Evolutionary conservation across 768 basidiomycete species (phyloP).

Genomic region (Amanita brunnescens): DNA sequence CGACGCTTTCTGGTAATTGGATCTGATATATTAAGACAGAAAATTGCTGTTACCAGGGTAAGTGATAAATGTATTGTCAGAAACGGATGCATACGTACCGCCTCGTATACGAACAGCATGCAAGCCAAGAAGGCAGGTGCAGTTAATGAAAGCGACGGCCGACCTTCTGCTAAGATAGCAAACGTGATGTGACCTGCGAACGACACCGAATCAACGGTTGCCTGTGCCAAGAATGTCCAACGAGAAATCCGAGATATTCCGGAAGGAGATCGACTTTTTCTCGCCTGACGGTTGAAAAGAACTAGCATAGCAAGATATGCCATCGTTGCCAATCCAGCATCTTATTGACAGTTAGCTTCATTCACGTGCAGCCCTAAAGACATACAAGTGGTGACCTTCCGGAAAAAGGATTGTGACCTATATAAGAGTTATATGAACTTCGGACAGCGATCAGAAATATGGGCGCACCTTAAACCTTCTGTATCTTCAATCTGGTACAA

Average conservation of each 20-base stretch:
- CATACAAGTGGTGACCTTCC: slow-evolving; percentile 62
- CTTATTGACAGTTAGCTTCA: slow-evolving; percentile 27
- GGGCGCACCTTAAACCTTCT: slow-evolving; percentile 56
- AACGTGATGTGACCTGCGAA: slow-evolving; percentile 88
- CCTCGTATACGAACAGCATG: slow-evolving; percentile 72
- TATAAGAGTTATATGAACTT: slow-evolving; percentile 1
- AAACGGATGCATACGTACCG: slow-evolving; percentile 39
- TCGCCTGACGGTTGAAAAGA: slow-evolving; percentile 67
- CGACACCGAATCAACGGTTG: slow-evolving; percentile 71
- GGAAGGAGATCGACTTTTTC: slow-evolving; percentile 68
- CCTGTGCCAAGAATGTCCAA: slow-evolving; percentile 77
- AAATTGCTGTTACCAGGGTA: slow-evolving; percentile 55
- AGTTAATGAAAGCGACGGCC: slow-evolving; percentile 71
- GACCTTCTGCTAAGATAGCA: slow-evolving; percentile 76
- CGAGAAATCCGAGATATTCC: slow-evolving; percentile 72
- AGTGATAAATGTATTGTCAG: neutral
- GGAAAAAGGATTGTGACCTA: slow-evolving; percentile 59
- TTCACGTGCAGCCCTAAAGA: slow-evolving; percentile 4
- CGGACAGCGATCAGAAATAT: neutral
- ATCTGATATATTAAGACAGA: slow-evolving; percentile 72
- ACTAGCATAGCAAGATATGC: slow-evolving; percentile 58
- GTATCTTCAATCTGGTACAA: slow-evolving; percentile 58
- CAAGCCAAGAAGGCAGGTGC: slow-evolving; percentile 82
- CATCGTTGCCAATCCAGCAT: slow-evolving; percentile 64
- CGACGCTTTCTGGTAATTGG: slow-evolving; percentile 63